These are phyloP conservation scores for Wickerhamiella spandovensis DNA, from an alignment of 805 yeast genomes.

Conservation along the genomic window DNA sequence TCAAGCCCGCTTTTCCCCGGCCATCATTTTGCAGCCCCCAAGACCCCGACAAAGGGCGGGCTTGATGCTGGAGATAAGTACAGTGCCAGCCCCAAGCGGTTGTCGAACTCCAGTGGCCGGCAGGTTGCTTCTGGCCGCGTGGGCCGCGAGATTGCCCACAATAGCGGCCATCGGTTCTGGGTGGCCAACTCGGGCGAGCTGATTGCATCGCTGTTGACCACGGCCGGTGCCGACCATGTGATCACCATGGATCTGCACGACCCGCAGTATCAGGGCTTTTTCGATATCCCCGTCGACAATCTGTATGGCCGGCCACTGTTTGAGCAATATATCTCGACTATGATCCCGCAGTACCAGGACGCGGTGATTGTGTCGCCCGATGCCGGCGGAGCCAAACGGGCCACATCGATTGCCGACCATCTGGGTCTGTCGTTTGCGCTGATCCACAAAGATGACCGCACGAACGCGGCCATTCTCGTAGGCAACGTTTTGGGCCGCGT, in stretches of 20 bases:
- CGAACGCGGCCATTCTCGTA: conserved; percentile 78
- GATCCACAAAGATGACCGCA: conserved; percentile 68
- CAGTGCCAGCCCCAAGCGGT: not conserved
- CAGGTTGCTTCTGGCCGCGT: not conserved
- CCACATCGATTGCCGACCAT: conserved; percentile 86
- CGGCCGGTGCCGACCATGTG: conserved; percentile 93
- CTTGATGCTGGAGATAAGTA: not conserved
- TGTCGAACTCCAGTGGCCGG: not conserved
- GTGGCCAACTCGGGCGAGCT: conserved; percentile 90
- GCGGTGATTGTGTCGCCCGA: conserved; percentile 95
- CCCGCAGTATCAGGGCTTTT: conserved; percentile 95
- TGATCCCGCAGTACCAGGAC: conserved; percentile 65
- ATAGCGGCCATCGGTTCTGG: conserved; percentile 38
- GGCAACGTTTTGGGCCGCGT: conserved; percentile 83
- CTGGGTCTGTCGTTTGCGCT: conserved; percentile 82
- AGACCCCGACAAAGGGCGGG: not conserved
- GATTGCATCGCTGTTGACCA: conserved; percentile 71
- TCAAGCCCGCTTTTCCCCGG: not conserved
- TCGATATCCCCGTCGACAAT: conserved; percentile 92
- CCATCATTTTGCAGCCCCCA: not conserved
- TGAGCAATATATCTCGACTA: conserved; percentile 67
- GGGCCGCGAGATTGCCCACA: not conserved
- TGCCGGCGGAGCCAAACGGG: conserved; percentile 98
- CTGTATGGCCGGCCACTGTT: conserved; percentile 77
- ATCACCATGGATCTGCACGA: conserved; percentile 98